phyloP scores from a whole-genome alignment of 2,329 filamentous ascomycete genomes.

The Leptographium lundbergii region DNA sequence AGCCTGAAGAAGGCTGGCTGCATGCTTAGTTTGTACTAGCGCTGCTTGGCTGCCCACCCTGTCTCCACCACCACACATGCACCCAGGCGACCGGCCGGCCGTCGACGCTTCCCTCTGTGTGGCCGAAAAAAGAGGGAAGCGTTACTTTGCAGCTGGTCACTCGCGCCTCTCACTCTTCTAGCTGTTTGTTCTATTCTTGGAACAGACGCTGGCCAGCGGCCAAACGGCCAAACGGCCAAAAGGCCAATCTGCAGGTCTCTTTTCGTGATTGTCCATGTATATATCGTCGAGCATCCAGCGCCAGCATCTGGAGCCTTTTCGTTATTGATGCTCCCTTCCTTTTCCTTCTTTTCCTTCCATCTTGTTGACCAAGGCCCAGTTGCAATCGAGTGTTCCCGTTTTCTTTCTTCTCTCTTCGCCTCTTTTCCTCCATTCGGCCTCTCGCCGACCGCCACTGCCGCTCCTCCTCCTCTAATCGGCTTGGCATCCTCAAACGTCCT shows the following conservation, averaged over 20 bases:
- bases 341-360: constrained; percentile 13
- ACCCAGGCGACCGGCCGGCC: neutral
- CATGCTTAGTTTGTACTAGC: neutral
- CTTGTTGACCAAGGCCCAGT: constrained; percentile 13
- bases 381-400: constrained; percentile 7
- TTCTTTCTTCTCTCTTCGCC: neutral
- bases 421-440: neutral
- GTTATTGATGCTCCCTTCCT: neutral
- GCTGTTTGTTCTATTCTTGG: constrained; percentile 1
- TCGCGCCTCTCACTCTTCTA: neutral
- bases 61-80: neutral
- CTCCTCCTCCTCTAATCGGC: neutral
- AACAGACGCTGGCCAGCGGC: neutral
- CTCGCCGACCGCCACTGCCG: neutral
- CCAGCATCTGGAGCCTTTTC: neutral
- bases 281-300: constrained; percentile 32
- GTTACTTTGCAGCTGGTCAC: neutral
- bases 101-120: neutral
- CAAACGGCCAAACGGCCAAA: too few species aligned
- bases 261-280: constrained; percentile 29
- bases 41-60: neutral
- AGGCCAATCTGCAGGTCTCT: neutral
- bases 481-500: neutral
- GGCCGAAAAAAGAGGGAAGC: neutral
- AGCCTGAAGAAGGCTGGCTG: neutral